phyloP scores from a whole-genome alignment of 164 flowering plant species.

The Pachysandra terminalis region DNA sequence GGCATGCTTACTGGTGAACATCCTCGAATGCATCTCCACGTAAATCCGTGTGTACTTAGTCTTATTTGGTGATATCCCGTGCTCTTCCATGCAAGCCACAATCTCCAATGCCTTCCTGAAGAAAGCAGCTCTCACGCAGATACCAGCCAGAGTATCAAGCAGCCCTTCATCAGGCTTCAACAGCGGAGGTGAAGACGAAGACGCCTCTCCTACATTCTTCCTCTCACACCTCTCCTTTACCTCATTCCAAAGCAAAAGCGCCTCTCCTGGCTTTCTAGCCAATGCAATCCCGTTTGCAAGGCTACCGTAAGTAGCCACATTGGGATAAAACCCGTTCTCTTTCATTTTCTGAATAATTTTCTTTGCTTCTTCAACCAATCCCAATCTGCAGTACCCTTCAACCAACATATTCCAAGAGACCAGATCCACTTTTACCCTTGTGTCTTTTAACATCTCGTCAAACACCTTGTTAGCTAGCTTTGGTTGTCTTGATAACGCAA shows the following conservation, averaged over 20 bases:
- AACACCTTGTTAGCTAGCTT: slow-evolving; percentile 79
- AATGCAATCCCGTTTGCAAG: slow-evolving; percentile 80
- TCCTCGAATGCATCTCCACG: slow-evolving; percentile 96
- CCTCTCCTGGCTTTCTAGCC: slow-evolving; percentile 94
- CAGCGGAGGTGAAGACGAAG: slow-evolving; percentile 39
- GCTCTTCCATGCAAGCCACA: slow-evolving; percentile 94
- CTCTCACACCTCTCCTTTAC: slow-evolving; percentile 61
- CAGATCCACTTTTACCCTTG: slow-evolving; percentile 74
- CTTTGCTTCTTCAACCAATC: slow-evolving; percentile 81
- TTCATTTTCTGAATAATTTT: slow-evolving; percentile 54
- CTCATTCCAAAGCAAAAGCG: slow-evolving; percentile 91
- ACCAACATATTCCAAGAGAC: slow-evolving; percentile 96
- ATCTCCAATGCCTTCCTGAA: slow-evolving; percentile 90
- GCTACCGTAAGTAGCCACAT: slow-evolving; percentile 84
- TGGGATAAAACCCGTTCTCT: slow-evolving; percentile 67
- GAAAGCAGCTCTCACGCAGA: slow-evolving; percentile 91
- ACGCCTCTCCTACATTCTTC: slow-evolving; percentile 24
- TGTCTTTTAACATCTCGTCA: slow-evolving; percentile 83
- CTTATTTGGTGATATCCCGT: slow-evolving; percentile 87
- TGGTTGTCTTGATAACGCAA: slow-evolving; percentile 77
- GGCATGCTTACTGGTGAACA: slow-evolving; percentile 98
- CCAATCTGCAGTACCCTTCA: slow-evolving; percentile 75
- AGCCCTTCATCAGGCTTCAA: slow-evolving; percentile 84
- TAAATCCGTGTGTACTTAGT: slow-evolving; percentile 77
- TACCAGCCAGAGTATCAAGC: slow-evolving; percentile 81